Percentiles rank a stretch among this genome's conserved stretches.
Conservation (phyloP, 768 basidiomycete genomes). For the Collybia mongolica region DNA sequence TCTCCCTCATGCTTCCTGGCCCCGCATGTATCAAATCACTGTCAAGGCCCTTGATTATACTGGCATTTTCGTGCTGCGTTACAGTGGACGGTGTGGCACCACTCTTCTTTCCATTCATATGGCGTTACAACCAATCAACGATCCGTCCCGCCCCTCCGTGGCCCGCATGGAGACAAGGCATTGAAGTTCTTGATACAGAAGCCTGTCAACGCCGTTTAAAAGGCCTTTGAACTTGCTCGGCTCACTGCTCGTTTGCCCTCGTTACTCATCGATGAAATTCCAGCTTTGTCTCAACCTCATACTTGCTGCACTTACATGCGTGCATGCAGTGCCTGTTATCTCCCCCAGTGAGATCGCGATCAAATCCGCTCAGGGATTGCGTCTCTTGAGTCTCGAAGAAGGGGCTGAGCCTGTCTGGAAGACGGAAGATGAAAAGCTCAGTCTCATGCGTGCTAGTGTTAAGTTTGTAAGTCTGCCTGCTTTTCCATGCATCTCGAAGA, state of each 20-base stretch:
- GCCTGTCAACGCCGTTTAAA: too few species aligned
- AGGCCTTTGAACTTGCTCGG: too few species aligned
- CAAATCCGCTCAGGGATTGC: slow-evolving; percentile 33
- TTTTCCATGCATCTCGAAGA: background rate
- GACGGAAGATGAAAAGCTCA: slow-evolving; percentile 35
- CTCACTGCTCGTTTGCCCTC: background rate
- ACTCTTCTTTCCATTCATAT: too few species aligned
- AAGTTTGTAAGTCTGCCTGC: slow-evolving; percentile 30
- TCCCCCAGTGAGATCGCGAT: slow-evolving; percentile 28
- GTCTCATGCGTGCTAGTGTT: slow-evolving; percentile 28
- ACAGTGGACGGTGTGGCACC: too few species aligned
- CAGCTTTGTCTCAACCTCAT: slow-evolving; percentile 11
- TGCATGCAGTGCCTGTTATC: slow-evolving; percentile 25
- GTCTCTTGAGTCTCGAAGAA: slow-evolving; percentile 34
- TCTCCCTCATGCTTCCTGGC: too few species aligned
- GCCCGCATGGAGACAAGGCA: too few species aligned
- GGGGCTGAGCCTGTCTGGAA: slow-evolving; percentile 38
- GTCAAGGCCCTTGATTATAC: too few species aligned
- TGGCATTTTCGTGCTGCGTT: too few species aligned
- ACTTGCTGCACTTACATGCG: slow-evolving; percentile 20
- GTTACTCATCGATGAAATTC: slow-evolving; percentile 12
- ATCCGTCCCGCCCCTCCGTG: too few species aligned
- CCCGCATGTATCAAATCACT: too few species aligned
- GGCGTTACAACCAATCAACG: too few species aligned
- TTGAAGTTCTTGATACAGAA: too few species aligned